These are phyloP conservation scores for Metschnikowia colocasiae DNA, from an alignment of 805 yeast species.

Conservation along the genomic window DNA sequence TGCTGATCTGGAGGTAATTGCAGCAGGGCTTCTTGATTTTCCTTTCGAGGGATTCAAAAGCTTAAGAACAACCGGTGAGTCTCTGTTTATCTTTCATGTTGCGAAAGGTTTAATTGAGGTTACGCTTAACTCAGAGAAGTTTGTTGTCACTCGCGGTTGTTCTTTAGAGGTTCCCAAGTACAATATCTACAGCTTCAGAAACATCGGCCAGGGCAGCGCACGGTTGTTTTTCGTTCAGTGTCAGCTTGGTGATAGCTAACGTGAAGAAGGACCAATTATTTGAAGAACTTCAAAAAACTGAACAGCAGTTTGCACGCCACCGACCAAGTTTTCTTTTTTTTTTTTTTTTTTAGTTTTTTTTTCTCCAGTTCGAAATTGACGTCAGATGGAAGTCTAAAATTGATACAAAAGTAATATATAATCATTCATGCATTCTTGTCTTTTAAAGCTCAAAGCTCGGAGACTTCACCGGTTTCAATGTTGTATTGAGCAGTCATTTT, in stretches of 20 bases:
- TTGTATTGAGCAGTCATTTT: conserved; percentile 74
- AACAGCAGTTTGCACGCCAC: background rate
- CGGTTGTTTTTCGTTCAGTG: conserved; percentile 75
- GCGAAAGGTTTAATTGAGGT: conserved; percentile 69
- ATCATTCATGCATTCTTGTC: conserved; percentile 1
- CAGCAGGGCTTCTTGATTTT: conserved; percentile 68
- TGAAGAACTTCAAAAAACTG: background rate
- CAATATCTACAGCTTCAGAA: conserved; percentile 65
- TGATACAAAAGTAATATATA: background rate
- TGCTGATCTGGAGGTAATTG: conserved; percentile 58
- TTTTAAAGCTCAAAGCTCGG: conserved; percentile 15
- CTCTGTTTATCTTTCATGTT: conserved; percentile 72
- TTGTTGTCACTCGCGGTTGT: conserved; percentile 67
- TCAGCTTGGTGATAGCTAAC: conserved; percentile 18
- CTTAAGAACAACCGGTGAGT: conserved; percentile 57
- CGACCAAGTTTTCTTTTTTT: background rate
- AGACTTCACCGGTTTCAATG: conserved; percentile 45
- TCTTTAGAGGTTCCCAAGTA: conserved; percentile 80
- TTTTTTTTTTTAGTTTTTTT: background rate
- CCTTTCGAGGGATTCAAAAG: conserved; percentile 62
- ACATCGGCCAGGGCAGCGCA: conserved; percentile 55
- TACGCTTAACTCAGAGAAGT: conserved; percentile 52
- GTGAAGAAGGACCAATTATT: background rate
- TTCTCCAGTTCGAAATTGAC: background rate
- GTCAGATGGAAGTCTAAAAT: background rate